Evolutionary conservation across 805 yeast species (phyloP).

Genomic region (Dipodascus geniculatus): DNA sequence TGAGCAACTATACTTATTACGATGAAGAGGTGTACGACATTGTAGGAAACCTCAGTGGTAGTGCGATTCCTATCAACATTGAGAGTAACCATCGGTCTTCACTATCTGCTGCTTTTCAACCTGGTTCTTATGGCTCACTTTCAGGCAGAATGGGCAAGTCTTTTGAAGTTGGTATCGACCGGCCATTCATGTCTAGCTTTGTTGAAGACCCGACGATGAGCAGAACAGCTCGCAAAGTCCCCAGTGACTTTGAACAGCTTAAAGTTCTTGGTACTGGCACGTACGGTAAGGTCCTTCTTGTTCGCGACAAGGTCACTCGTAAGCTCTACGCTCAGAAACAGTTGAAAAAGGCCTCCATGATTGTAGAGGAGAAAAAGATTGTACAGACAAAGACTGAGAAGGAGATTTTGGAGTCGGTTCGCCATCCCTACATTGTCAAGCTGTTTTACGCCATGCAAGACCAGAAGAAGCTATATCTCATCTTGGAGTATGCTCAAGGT

Average conservation of each 20-base stretch:
- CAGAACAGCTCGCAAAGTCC: slow-evolving; percentile 12
- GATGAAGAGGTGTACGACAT: background rate
- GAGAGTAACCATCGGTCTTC: background rate
- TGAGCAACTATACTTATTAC: background rate
- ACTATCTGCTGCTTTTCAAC: background rate
- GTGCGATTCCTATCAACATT: background rate
- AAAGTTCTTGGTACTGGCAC: slow-evolving; percentile 81
- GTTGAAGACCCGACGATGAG: slow-evolving; percentile 16
- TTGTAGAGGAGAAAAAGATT: slow-evolving; percentile 44
- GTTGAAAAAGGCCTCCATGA: slow-evolving; percentile 66
- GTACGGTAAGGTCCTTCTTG: slow-evolving; percentile 76
- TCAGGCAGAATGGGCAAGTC: slow-evolving; percentile 33
- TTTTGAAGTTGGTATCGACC: slow-evolving; percentile 37
- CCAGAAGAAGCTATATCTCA: slow-evolving; percentile 55
- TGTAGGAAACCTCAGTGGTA: background rate
- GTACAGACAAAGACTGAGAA: slow-evolving; percentile 76
- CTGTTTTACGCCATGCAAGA: slow-evolving; percentile 80
- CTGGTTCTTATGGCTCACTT: background rate
- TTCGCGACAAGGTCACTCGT: slow-evolving; percentile 49
- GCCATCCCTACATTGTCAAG: slow-evolving; percentile 74
- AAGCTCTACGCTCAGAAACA: slow-evolving; percentile 79
- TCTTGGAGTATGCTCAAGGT: slow-evolving; percentile 76
- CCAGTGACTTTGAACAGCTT: slow-evolving; percentile 55
- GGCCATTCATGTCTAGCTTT: slow-evolving; percentile 25
- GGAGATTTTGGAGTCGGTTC: slow-evolving; percentile 55